Evolutionary conservation across 2,329 filamentous ascomycete genomes (phyloP).

Genomic region (Colletotrichum filicis): DNA sequence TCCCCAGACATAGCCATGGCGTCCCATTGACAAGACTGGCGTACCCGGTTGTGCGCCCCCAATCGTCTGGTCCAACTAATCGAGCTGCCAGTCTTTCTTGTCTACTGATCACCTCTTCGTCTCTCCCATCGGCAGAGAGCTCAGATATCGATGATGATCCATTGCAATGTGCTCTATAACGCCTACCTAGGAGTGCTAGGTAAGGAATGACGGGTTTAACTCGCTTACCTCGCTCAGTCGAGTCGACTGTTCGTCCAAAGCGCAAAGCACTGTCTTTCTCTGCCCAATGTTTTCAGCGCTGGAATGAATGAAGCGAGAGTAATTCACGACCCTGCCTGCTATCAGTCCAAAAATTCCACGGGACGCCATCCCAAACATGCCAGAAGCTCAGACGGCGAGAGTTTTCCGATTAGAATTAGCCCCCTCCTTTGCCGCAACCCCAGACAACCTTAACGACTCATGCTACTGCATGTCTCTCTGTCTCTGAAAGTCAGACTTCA

Average conservation of each 20-base stretch:
- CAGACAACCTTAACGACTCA: slow-evolving; percentile 32
- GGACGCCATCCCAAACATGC: slow-evolving; percentile 23
- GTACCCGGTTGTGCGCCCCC: slow-evolving; percentile 6
- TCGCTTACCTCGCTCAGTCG: not conserved
- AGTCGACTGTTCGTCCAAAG: slow-evolving; percentile 26
- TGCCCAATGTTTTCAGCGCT: not conserved
- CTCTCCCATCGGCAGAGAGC: not conserved
- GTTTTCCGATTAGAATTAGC: slow-evolving; percentile 3
- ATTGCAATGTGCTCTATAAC: not conserved
- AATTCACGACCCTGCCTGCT: not conserved
- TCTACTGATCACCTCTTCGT: not conserved
- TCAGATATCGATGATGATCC: slow-evolving; percentile 1
- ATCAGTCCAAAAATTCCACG: slow-evolving; percentile 3
- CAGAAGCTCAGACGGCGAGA: slow-evolving; percentile 23
- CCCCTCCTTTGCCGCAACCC: slow-evolving; percentile 16
- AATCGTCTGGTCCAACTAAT: not conserved
- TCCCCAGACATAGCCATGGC: not conserved
- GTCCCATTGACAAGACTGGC: not conserved
- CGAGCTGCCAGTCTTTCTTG: not conserved
- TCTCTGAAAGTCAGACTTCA: not conserved
- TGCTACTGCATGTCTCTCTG: slow-evolving; percentile 17
- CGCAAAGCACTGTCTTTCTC: not conserved
- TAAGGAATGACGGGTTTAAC: slow-evolving; percentile 8
- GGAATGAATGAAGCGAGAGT: not conserved
- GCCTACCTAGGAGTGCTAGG: not conserved